Evolutionary conservation across 202 grass and related monocot species (phyloP).

Genomic region (Tripidium arundinaceum): DNA sequence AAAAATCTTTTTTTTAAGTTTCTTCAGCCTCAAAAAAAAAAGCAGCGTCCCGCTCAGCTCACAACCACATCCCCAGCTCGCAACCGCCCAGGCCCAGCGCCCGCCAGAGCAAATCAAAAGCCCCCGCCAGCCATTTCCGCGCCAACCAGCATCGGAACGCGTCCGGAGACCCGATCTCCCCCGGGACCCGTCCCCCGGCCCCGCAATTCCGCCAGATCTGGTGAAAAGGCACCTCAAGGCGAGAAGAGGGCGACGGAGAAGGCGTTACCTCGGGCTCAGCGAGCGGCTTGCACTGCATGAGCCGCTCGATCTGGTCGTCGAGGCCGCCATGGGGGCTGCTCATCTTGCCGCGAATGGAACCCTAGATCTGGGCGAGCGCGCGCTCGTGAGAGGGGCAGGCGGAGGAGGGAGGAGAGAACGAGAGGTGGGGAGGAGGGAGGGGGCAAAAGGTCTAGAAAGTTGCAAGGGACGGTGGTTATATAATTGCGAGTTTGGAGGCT

Average conservation of each 20-base stretch:
- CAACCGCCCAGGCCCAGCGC: not conserved
- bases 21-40: not conserved
- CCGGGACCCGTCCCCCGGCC: not conserved
- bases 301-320: constrained; percentile 95
- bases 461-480: constrained; percentile 39
- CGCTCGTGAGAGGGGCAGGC: not conserved
- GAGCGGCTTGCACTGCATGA: constrained; percentile 98
- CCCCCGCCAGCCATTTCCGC: constrained; percentile 1
- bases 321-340: constrained; percentile 79
- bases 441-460: constrained; percentile 30
- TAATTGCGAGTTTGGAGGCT: constrained; percentile 36
- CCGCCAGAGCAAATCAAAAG: not conserved
- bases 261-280: constrained; percentile 73
- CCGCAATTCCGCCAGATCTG: constrained; percentile 49
- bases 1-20: not conserved
- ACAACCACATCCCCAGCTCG: not conserved
- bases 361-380: constrained; percentile 52
- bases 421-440: constrained; percentile 9
- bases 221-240: not conserved
- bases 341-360: constrained; percentile 44
- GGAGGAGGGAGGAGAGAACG: not conserved
- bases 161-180: constrained; percentile 25
- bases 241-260: constrained; percentile 1
- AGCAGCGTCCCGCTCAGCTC: not conserved
- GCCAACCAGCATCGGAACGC: not conserved